phyloP scores from a whole-genome alignment of 2,329 filamentous ascomycete species.

The Fusarium subtropicale region DNA sequence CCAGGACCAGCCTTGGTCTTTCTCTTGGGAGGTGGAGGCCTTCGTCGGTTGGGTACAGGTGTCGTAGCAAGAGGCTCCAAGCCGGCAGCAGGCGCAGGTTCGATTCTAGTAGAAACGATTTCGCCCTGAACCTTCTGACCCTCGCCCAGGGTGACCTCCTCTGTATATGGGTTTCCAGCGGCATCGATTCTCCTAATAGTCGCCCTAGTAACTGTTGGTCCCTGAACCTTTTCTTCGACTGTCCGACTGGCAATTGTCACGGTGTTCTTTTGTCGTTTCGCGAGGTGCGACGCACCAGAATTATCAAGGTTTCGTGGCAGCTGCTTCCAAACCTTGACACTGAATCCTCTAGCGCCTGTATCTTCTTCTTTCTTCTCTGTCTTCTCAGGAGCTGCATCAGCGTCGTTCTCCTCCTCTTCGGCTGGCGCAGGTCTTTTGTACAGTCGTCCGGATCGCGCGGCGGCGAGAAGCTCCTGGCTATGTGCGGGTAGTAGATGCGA shows the following conservation, averaged over 20 bases:
- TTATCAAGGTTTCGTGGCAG: slow-evolving; percentile 69
- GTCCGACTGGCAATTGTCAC: slow-evolving; percentile 68
- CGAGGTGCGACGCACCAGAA: slow-evolving; percentile 64
- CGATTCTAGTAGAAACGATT: slow-evolving; percentile 72
- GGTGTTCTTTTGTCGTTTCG: slow-evolving; percentile 71
- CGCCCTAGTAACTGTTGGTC: slow-evolving; percentile 76
- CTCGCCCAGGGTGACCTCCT: slow-evolving; percentile 84
- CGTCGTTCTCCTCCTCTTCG: slow-evolving; percentile 70
- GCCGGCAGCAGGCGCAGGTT: slow-evolving; percentile 57
- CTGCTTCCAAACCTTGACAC: slow-evolving; percentile 71
- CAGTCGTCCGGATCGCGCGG: slow-evolving; percentile 79
- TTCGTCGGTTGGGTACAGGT: slow-evolving; percentile 63
- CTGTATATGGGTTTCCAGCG: slow-evolving; percentile 83
- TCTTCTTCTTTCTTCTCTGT: slow-evolving; percentile 74
- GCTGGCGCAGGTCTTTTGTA: slow-evolving; percentile 76
- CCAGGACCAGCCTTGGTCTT: slow-evolving; percentile 82
- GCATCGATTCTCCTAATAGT: slow-evolving; percentile 84
- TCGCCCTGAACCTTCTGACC: slow-evolving; percentile 86
- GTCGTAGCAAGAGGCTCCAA: slow-evolving; percentile 64
- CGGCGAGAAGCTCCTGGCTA: slow-evolving; percentile 84
- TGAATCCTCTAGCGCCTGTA: slow-evolving; percentile 63
- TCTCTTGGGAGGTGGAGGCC: slow-evolving; percentile 81
- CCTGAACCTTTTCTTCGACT: slow-evolving; percentile 57
- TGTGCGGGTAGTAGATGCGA: slow-evolving; percentile 80
- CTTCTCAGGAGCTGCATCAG: slow-evolving; percentile 62